Base-by-base conservation (phyloP, 345 rosid genomes). In the Ailanthus altissimus region DNA sequence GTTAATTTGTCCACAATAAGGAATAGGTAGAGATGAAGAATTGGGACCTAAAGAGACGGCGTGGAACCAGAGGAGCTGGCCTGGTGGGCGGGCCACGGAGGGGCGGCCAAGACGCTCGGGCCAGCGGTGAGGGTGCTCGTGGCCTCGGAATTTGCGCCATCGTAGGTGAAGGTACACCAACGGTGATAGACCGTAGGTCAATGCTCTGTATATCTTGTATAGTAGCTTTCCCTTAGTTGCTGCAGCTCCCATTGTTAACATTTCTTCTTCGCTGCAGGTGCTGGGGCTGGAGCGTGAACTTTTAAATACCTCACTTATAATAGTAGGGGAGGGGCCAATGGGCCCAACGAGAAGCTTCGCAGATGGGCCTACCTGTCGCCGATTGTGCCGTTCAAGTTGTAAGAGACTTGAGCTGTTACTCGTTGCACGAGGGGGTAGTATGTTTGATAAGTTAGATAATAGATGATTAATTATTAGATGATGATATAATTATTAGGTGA, bases 41-140 rank as follows among this genome's bases (percentile, higher is more conserved):
- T 42, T 6, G 11, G 7, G 47, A 91, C 94, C 97, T 85, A 94
- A 83, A 46, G 99, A 94, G 58, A 91, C 98, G 73, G 98, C 97
- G 82, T 91, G 98, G 84, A 94, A 91, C 97, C 98, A 94, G 77
- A 93, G 77, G 70, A 95, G 95, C 0, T 80, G 85, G 40, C 97
- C 98, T 4, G 92, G 83, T 0, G 96, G 93, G 0, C 99, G 91
- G 64, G 82, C 73, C 58, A 83, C 79, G 53, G 97, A 95, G 43
- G 99, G 84, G 42, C 73, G 84, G 60, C 98, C 99, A 23, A 93
- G 80, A 28, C 98, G 93, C 85, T 95, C 99, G 0, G 87, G 86
- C 97, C 94, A 90, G 8, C 99, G 97, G 59, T 61, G 83, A 63
- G 86, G 88, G 69, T 87, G 97, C 83, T 91, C 98, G 64, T 79